phyloP scores from a whole-genome alignment of 1,284 basidiomycete genomes.

The Phenoliferia sp. region DNA sequence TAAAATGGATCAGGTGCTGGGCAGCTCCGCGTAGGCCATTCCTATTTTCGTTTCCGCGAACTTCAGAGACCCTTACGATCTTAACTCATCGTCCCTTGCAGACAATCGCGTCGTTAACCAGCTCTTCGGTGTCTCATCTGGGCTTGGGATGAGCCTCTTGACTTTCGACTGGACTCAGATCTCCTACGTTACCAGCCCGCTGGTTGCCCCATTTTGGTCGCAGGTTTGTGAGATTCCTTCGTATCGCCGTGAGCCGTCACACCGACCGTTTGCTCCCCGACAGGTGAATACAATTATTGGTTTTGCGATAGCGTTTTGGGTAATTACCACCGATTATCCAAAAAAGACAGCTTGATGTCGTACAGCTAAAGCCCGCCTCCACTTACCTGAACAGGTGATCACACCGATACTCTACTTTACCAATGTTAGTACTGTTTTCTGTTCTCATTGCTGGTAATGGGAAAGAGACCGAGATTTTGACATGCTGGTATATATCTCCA shows the following conservation, averaged over 20 bases:
- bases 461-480: no score
- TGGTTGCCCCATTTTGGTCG: constrained; percentile 98
- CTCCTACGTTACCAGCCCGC: constrained; percentile 79
- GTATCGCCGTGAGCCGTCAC: no score
- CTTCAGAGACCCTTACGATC: no score
- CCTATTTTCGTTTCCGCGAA: background rate
- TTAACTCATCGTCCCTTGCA: background rate
- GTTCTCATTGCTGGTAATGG: no score
- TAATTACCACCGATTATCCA: no score
- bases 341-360: no score
- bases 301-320: constrained; percentile 88
- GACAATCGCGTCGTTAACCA: constrained; percentile 79
- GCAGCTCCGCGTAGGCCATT: constrained; percentile 58
- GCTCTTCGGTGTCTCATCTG: constrained; percentile 77
- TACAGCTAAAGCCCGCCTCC: no score
- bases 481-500: constrained; percentile 39
- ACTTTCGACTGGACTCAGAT: constrained; percentile 97
- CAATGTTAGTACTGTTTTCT: constrained; percentile 65
- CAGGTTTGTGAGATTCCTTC: no score
- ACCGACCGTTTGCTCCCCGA: no score
- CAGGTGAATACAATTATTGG: constrained; percentile 82
- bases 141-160: constrained; percentile 70
- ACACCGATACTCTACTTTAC: constrained; percentile 85
- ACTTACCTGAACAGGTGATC: background rate
- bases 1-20: no score